Base-by-base conservation (phyloP, 202 grass and related monocot species). In the Eragrostis tef region DNA sequence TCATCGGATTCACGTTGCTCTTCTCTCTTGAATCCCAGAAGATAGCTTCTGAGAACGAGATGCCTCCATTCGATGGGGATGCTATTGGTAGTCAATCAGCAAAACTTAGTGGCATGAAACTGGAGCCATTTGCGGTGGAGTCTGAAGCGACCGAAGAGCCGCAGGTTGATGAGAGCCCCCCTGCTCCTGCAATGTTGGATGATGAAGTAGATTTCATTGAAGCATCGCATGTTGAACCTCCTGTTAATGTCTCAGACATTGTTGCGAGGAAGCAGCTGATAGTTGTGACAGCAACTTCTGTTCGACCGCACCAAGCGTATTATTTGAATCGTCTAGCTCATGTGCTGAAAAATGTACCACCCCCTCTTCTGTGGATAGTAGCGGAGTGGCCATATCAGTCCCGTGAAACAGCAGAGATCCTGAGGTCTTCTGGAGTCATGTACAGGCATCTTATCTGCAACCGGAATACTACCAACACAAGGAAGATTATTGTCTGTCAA, bases 291-390 rank as follows among this genome's bases (percentile, higher is more conserved):
- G 46, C 88, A 49, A 98, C 95, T 65, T 84, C 90, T 83, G 86
- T 90, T 90, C 87, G 92, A 69, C 95, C 90, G 24, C 90, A 95
- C 54, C 95, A 98, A 69, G 90, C 80, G 19, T 98, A 93, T 88
- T 89, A 95, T 79, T 72, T 98, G 43, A 90, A 87, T 81, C 90
- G 92, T 71, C 65, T 98, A 27, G 93, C 89, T 48, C 92, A 98
- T 82, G 86, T 88, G 53, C 48, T 98, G 53, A 86, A 88, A 84
- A 84, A 73, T 68, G 88, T 98, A 9, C 74, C 85, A 0, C 83
- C 83, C 41, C 92, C 95, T 81, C 77, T 98, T n/a, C 77, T 98
- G 31, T 98, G 95, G 95, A 90, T 98, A 85, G 95, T 98, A 29
- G 88, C 83, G 4, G 95, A 98, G 59, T 89, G 86, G 88, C 90